Evolutionary conservation across 1,284 basidiomycete species (phyloP).

Genomic region (Malassezia psittaci): DNA sequence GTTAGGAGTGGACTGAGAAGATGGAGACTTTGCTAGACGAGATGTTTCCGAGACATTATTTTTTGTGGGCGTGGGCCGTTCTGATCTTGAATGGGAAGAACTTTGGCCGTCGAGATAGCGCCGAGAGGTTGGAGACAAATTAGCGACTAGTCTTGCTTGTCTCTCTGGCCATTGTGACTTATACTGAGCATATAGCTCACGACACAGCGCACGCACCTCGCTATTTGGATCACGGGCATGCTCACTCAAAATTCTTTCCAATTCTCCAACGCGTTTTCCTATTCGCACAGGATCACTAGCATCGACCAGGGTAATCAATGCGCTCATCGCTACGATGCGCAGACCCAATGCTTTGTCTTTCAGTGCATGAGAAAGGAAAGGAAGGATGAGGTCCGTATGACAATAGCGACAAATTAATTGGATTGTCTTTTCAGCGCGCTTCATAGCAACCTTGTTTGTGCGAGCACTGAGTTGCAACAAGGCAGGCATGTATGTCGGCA

Average conservation of each 20-base stretch:
- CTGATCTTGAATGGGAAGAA: not conserved
- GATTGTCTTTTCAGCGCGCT: conserved; percentile 51
- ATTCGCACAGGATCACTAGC: conserved; percentile 38
- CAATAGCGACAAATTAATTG: conserved; percentile 50
- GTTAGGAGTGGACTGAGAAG: no score
- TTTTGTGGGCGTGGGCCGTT: no score
- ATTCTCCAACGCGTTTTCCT: conserved; percentile 32
- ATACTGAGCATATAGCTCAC: conserved; percentile 50
- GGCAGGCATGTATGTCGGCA: conserved; percentile 50
- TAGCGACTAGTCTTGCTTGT: not conserved
- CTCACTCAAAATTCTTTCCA: conserved; percentile 49
- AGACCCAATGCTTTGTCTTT: conserved; percentile 47
- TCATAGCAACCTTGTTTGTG: conserved; percentile 52
- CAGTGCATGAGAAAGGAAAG: conserved; percentile 47
- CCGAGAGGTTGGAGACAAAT: conserved; percentile 2
- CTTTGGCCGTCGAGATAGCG: conserved; percentile 7
- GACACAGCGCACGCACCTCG: conserved; percentile 50
- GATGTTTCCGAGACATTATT: no score
- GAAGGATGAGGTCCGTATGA: conserved; percentile 44
- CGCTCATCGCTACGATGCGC: conserved; percentile 20
- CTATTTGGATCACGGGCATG: conserved; percentile 51
- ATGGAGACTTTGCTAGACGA: no score
- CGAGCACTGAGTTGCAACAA: conserved; percentile 50
- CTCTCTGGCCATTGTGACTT: conserved; percentile 50
- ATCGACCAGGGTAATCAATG: conserved; percentile 38